phyloP scores from a whole-genome alignment of 495 filamentous ascomycete species.

The Penicillium daleae region DNA sequence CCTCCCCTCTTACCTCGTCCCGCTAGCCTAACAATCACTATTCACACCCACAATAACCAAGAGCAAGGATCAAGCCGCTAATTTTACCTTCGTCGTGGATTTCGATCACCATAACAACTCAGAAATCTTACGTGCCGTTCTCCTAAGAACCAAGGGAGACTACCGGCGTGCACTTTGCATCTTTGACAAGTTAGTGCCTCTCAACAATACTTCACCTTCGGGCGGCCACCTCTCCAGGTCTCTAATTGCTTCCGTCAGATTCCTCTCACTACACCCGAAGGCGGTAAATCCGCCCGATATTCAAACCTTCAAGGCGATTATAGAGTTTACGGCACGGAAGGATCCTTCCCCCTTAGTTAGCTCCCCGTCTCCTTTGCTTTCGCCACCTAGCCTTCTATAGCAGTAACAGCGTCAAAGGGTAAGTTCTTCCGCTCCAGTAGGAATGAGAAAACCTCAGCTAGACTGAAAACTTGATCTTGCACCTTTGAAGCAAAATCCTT shows the following conservation, averaged over 20 bases:
- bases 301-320: background rate
- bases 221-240: background rate
- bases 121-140: background rate
- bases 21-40: background rate
- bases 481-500: conserved; percentile 19
- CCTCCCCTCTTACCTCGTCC: background rate
- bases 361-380: conserved; percentile 10
- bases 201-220: background rate
- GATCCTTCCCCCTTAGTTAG: background rate
- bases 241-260: background rate
- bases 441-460: conserved; percentile 24
- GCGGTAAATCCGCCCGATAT: background rate
- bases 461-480: conserved; percentile 26
- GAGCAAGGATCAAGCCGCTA: background rate
- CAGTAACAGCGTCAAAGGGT: conserved; percentile 20
- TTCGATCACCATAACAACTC: background rate
- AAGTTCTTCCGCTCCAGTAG: conserved; percentile 13
- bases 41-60: background rate
- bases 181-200: background rate
- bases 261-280: background rate
- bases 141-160: background rate
- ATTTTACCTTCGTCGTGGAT: background rate
- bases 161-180: background rate
- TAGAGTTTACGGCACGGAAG: background rate
- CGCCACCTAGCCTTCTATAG: conserved; percentile 15